These are phyloP conservation scores for Salvia hispanica DNA, from an alignment of 257 asterid genomes.

Conservation along the genomic window DNA sequence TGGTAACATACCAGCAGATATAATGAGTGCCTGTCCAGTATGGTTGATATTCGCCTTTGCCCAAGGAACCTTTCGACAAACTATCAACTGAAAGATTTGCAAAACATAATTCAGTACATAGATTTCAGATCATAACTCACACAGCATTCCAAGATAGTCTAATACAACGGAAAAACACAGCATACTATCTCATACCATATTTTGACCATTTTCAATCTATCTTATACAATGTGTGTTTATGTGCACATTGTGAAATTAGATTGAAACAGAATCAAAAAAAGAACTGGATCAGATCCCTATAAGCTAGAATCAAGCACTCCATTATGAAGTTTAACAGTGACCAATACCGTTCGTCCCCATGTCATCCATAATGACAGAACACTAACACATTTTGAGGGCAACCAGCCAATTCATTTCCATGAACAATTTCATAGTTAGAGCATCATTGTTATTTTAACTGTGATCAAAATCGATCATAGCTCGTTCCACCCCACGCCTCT, in stretches of 20 bases:
- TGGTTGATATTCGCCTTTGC: slow-evolving; percentile 86
- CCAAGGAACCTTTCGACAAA: slow-evolving; percentile 75
- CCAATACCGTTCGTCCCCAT: too few relatives aligned
- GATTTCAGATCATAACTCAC: neutral
- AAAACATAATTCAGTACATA: neutral
- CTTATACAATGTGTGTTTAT: neutral
- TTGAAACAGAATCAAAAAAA: neutral
- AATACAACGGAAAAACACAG: too few relatives aligned
- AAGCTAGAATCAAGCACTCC: neutral
- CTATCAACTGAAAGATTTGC: slow-evolving; percentile 52
- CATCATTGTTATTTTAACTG: neutral
- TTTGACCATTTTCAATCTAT: neutral
- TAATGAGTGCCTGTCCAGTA: slow-evolving; percentile 80
- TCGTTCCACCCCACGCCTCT: neutral
- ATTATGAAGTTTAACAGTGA: too few relatives aligned
- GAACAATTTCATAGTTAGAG: neutral
- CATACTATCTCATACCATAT: too few relatives aligned
- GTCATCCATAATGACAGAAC: too few relatives aligned
- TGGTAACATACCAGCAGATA: slow-evolving; percentile 63
- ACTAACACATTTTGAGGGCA: too few relatives aligned
- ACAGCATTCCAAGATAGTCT: neutral
- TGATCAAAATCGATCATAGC: slow-evolving; percentile 3
- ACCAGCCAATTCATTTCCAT: neutral
- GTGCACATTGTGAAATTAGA: neutral
- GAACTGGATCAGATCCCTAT: neutral